A percentile compares a stretch with the other conserved stretches of the same genome.
Conservation (phyloP, 768 basidiomycete genomes). For the Naganishia randhawae region DNA sequence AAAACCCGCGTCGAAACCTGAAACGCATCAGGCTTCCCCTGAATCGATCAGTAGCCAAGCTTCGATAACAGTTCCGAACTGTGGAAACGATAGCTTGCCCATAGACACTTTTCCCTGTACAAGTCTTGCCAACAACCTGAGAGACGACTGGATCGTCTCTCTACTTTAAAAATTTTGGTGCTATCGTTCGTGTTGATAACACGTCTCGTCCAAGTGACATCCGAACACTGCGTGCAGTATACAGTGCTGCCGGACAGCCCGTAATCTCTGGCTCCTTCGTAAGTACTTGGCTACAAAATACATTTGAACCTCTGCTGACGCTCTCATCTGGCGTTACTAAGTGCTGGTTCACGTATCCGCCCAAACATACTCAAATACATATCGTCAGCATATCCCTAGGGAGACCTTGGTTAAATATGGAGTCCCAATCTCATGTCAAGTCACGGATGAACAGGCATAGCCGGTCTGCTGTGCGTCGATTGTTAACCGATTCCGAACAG, state of each 20-base stretch:
- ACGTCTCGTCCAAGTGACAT: background rate
- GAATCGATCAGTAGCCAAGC: too few species aligned
- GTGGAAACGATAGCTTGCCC: too few species aligned
- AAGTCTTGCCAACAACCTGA: background rate
- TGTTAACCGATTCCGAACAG: background rate
- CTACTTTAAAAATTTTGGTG: background rate
- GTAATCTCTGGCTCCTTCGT: background rate
- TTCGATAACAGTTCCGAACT: too few species aligned
- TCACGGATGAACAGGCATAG: conserved; percentile 7
- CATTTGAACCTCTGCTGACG: background rate
- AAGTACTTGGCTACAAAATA: background rate
- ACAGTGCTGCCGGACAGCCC: background rate
- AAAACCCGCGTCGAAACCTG: background rate
- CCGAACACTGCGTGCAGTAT: background rate
- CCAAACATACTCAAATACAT: background rate
- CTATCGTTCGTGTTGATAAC: background rate
- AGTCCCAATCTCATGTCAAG: background rate
- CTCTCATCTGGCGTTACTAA: background rate
- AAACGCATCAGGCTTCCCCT: background rate
- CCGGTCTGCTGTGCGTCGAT: background rate
- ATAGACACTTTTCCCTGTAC: too few species aligned
- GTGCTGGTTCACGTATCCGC: background rate
- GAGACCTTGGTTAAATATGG: background rate
- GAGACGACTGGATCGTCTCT: background rate
- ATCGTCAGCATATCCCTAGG: background rate